These are phyloP conservation scores for Vitis hybrid DNA, from an alignment of 177 flowering plant species.

Conservation along the genomic window DNA sequence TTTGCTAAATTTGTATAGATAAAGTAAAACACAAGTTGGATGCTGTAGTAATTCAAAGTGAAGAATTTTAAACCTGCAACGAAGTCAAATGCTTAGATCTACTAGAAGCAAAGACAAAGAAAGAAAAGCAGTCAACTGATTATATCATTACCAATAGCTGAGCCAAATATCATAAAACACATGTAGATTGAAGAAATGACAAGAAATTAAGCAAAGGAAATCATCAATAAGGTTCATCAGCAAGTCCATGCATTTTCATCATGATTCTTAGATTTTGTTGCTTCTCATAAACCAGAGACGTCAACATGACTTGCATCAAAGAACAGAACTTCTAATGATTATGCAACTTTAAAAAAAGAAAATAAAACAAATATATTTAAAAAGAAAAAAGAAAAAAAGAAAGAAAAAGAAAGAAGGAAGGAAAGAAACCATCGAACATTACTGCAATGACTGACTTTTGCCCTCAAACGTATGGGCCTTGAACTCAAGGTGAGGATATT, in stretches of 20 bases:
- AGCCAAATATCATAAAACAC: conserved; percentile 79
- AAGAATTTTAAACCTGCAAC: conserved; percentile 79
- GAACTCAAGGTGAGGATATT: too few relatives aligned
- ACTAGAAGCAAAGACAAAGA: neutral
- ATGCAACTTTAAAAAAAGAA: neutral
- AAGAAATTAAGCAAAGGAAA: conserved; percentile 84
- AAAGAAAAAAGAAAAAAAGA: too few relatives aligned
- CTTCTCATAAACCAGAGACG: conserved; percentile 84
- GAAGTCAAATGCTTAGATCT: conserved; percentile 6
- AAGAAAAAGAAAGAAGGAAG: too few relatives aligned
- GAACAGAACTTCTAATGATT: too few relatives aligned
- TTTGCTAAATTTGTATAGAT: conserved; percentile 79
- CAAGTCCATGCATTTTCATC: conserved; percentile 99
- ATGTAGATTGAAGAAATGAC: conserved; percentile 57
- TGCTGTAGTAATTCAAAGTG: conserved; percentile 66
- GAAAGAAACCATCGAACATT: too few relatives aligned
- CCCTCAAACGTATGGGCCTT: too few relatives aligned
- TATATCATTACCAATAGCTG: conserved; percentile 61
- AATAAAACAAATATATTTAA: neutral
- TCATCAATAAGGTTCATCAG: conserved; percentile 96
- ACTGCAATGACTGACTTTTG: too few relatives aligned
- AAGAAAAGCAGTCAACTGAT: neutral
- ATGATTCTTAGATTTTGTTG: conserved; percentile 81
- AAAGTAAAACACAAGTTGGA: conserved; percentile 86
- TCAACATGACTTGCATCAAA: conserved; percentile 60